Evolutionary conservation across 129 eudicot species (phyloP).

Genomic region (Helichrysum umbraculigerum): DNA sequence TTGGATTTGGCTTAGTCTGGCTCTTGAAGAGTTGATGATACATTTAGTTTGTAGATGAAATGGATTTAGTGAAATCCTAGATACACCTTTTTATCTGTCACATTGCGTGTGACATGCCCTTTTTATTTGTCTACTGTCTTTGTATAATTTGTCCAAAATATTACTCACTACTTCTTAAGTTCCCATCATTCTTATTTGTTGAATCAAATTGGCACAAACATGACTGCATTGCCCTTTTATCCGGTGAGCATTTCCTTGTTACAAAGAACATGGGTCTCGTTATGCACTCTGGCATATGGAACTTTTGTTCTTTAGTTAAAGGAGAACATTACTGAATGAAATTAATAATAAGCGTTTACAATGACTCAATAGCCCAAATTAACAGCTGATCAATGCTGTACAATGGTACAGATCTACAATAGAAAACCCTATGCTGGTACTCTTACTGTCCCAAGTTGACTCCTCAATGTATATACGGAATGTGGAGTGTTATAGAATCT

Average conservation of each 20-base stretch:
- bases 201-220: neutral
- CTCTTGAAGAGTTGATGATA: slow-evolving; percentile 12
- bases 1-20: slow-evolving; percentile 18
- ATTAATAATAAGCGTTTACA: no score
- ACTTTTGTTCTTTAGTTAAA: no score
- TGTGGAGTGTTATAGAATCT: neutral
- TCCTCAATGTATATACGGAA: neutral
- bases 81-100: slow-evolving; percentile 4
- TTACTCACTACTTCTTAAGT: neutral
- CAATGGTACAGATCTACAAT: no score
- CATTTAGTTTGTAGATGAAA: slow-evolving; percentile 29
- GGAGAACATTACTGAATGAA: no score
- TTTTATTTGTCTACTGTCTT: neutral
- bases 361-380: no score
- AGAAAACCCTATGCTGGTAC: no score
- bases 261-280: no score
- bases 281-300: no score
- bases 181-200: neutral
- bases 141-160: neutral
- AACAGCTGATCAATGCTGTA: no score
- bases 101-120: slow-evolving; percentile 9
- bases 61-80: slow-evolving; percentile 33
- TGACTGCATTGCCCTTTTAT: no score
- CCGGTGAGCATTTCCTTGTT: no score
- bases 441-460: neutral